Evolutionary conservation across 176 grass and related monocot genomes (phyloP).

Genomic region (Ananas comosus): DNA sequence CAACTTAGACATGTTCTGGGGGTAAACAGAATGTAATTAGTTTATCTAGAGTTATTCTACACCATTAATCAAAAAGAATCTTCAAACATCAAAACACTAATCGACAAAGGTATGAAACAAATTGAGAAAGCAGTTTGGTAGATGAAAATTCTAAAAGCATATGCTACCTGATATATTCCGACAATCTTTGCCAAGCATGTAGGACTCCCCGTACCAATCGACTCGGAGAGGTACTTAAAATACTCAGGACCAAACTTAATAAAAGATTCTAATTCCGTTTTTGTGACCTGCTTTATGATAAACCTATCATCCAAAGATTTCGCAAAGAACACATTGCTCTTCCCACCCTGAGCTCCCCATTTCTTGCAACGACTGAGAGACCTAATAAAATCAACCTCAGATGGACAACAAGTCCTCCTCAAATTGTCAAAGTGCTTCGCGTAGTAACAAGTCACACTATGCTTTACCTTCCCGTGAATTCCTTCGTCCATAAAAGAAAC

Average conservation of each 20-base stretch:
- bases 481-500: slow-evolving; percentile 84
- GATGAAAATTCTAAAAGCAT: background rate
- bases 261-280: slow-evolving; percentile 92
- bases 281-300: slow-evolving; percentile 93
- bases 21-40: too few relatives aligned
- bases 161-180: slow-evolving; percentile 87
- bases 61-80: too few relatives aligned
- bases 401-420: slow-evolving; percentile 88
- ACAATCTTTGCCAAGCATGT: slow-evolving; percentile 97
- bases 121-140: background rate
- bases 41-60: too few relatives aligned
- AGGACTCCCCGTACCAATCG: slow-evolving; percentile 72
- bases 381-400: slow-evolving; percentile 88
- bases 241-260: slow-evolving; percentile 88
- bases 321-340: slow-evolving; percentile 99
- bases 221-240: slow-evolving; percentile 80
- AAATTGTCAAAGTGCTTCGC: slow-evolving; percentile 70
- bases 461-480: slow-evolving; percentile 63
- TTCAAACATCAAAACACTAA: too few relatives aligned
- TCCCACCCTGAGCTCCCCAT: slow-evolving; percentile 95
- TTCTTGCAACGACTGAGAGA: slow-evolving; percentile 97
- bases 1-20: too few relatives aligned
- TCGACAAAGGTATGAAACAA: background rate
- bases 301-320: slow-evolving; percentile 98
- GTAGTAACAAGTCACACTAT: slow-evolving; percentile 87